Evolutionary conservation across 1,284 basidiomycete species (phyloP), one percentile per base, ranked within the genome.

Genomic region (Ustilago esculenta): DNA sequence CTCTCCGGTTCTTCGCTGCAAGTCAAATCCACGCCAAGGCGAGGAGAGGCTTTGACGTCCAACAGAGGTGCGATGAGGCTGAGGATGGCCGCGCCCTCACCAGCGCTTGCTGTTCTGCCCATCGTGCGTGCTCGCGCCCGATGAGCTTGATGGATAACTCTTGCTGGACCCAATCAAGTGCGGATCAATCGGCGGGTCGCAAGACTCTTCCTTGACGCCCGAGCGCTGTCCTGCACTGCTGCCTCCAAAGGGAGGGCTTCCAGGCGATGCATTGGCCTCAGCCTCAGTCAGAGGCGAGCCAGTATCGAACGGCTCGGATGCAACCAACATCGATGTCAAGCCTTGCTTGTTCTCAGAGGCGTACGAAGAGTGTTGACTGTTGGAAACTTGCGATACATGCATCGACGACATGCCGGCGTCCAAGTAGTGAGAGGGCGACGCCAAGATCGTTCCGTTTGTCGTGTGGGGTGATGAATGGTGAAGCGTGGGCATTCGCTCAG

Each of bases 261-360:
- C 29, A 5, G 54, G 61, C 30, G 61, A 65, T 8, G 45, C 49
- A 7, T 48, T 36, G n/a, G 50, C 61, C 0, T 54, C 57, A 2
- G 39, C 61, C 30, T 65, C 61, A 9, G 61, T 65, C 45, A 65
- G 32, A n/a, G 61, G 61, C 18, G 61, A 65, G 6, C 50, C 54
- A 6, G 49, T 44, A 11, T 65, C 61, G 30, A 65, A 48, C 15
- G 45, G 45, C 37, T 57, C 61, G 2, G 45, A 25, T 24, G 36
- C 40, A 20, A 18, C 43, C 15, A 37, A 27, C 54, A 41, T 36
- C 3, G 45, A 43, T 3, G 27, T 29, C 7, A 40, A 41, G 1
- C 40, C 40, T 2, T 27, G 40, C 40, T 53, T 48, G 29, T 39
- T n/a, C 29, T 37, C 32, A 3, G 34, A 12, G 5, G 49, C 17